Evolutionary conservation across 2,329 filamentous ascomycete species (phyloP), one percentile per base, ranked within the genome.

Genomic region (Aaosphaeria arxii): DNA sequence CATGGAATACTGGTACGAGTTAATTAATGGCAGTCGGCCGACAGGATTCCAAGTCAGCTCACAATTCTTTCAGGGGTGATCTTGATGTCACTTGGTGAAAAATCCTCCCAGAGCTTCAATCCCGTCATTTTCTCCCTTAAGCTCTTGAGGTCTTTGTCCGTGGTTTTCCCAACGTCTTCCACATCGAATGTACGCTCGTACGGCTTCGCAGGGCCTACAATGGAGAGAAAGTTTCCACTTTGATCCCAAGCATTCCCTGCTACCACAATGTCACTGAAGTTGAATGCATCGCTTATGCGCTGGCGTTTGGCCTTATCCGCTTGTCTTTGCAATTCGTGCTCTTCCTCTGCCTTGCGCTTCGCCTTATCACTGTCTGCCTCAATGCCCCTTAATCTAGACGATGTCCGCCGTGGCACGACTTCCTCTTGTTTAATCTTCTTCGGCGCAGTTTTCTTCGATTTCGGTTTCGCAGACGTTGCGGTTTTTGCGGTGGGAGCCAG

Each of bases 141-240:
- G 0, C 81, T 80, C 63, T 86, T 88, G 6, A 97, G 64, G 24
- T 86, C 85, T 59, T 88, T 85, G 61, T 96, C 85, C 0, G 82
- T 85, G 0, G 89, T 95, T 53, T 89, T 83, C 51, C 86, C 85
- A 4, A 94, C 80, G 67, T 96, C 88, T 1, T 91, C 85, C n/a
- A 88, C 84, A 0, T 83, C 86, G 63, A 97, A 97, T 0, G 92
- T 97, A 17, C 90, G 78, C 46, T 90, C 80, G 42, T 92, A 89
- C 0, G 91, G 90, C 55, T 88, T 84, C 0, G 91, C 89, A 17
- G 82, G 79, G 80, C 89, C 63, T 80, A 91, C 76, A 50, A 81
- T 81, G 1, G 79, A 77, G 4, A 90, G 70, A 43, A 90, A 85
- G 17, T 85, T 85, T 11, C 85, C 76, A 7, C 82, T 84, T 29